A percentile compares a stretch with the other conserved stretches of the same genome.
These are phyloP conservation scores for Iris macrosiphon DNA, from an alignment of 106 monocot species.

Conservation along the genomic window DNA sequence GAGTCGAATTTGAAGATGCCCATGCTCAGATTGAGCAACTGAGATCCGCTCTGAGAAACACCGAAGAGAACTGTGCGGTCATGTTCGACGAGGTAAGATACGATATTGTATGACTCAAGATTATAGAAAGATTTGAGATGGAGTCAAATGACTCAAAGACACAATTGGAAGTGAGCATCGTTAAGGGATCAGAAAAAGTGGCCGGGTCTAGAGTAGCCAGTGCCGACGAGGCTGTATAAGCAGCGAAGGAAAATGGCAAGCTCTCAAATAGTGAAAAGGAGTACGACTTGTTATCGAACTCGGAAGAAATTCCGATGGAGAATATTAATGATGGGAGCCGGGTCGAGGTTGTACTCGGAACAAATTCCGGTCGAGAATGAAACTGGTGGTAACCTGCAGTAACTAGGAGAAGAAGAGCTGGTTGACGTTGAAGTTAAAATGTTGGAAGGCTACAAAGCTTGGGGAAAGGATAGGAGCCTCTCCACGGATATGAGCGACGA, in stretches of 20 bases:
- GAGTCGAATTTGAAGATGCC: slow-evolving; percentile 41
- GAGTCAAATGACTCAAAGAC: slow-evolving; percentile 33
- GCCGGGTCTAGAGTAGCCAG: too few species aligned
- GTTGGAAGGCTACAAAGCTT: slow-evolving; percentile 9
- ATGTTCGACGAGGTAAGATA: slow-evolving; percentile 52
- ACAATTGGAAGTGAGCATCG: slow-evolving; percentile 28
- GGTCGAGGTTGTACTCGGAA: too few species aligned
- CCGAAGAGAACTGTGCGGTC: slow-evolving; percentile 48
- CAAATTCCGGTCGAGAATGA: too few species aligned
- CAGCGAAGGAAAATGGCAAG: slow-evolving; percentile 39
- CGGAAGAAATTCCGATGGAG: not conserved
- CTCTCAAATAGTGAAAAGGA: slow-evolving; percentile 20
- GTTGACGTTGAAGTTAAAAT: slow-evolving; percentile 9
- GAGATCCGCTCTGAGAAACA: slow-evolving; percentile 34
- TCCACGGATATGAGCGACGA: slow-evolving; percentile 36
- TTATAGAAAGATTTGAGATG: slow-evolving; percentile 39
- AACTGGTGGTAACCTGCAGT: too few species aligned
- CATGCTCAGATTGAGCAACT: slow-evolving; percentile 39
- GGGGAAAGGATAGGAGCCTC: slow-evolving; percentile 15
- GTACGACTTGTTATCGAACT: not conserved
- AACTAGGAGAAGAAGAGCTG: slow-evolving; percentile 1
- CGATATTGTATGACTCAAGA: slow-evolving; percentile 36
- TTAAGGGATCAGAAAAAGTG: too few species aligned
- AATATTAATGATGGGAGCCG: slow-evolving; percentile 2
- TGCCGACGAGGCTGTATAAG: too few species aligned